phyloP scores from a whole-genome alignment of 768 basidiomycete species.

The Paxillus ammoniavirescens region DNA sequence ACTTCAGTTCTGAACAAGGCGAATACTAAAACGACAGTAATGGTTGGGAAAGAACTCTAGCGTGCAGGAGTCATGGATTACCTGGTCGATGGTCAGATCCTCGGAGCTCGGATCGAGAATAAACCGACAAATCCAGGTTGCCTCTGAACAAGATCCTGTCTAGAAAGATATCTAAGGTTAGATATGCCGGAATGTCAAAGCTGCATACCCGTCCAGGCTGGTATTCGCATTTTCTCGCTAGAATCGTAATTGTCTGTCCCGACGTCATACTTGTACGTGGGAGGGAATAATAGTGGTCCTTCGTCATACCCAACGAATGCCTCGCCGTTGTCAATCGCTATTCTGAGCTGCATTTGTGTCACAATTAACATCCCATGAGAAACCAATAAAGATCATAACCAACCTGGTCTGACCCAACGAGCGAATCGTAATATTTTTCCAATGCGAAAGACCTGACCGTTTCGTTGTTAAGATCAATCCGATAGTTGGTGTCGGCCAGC shows the following conservation, averaged over 20 bases:
- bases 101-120: conserved; percentile 80
- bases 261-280: conserved; percentile 90
- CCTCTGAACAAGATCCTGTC: conserved; percentile 94
- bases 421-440: conserved; percentile 63
- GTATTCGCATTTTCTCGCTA: conserved; percentile 93
- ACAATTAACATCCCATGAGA: background rate
- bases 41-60: background rate
- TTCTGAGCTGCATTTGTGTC: conserved; percentile 52
- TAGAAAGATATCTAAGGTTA: conserved; percentile 28
- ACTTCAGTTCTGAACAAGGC: conserved; percentile 78
- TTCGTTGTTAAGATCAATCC: conserved; percentile 84
- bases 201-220: conserved; percentile 89
- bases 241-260: conserved; percentile 89
- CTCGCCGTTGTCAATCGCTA: conserved; percentile 65
- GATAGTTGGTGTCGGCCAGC: conserved; percentile 95
- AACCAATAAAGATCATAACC: conserved; percentile 14
- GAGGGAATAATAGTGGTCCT: conserved; percentile 86
- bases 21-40: conserved; percentile 56
- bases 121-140: conserved; percentile 69
- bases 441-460: conserved; percentile 68
- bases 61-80: conserved; percentile 25
- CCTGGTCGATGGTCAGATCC: conserved; percentile 98
- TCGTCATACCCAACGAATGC: conserved; percentile 87
- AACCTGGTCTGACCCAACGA: conserved; percentile 87
- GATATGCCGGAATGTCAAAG: background rate